Base-by-base conservation (phyloP, 192 early-diverging fungal genomes). In the Dimargaris xerosporica region DNA sequence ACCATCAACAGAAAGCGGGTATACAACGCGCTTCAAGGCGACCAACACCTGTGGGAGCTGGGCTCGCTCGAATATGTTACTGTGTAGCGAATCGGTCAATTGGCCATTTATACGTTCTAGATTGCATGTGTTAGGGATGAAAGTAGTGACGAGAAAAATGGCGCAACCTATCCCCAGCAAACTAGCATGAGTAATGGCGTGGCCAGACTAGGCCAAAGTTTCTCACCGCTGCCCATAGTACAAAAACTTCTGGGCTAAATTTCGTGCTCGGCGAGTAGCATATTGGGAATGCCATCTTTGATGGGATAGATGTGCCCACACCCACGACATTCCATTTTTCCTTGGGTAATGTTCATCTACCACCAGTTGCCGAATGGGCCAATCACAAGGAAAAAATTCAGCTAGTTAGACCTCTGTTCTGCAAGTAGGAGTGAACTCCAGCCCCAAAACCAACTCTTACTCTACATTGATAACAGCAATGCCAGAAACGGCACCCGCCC, bases 251-350 rank as follows among this genome's bases (percentile, higher is more conserved):
- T 5, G 34, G 34, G 34, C 31, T 78, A 86, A 66, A 87, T 81
- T 69, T 91, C 89, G 60, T 84, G 81, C 66, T 91, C 89, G 26
- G 79, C 81, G 47, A 91, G 74, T 13, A 91, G 77, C 90, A 92
- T 92, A 70, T 90, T 90, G 51, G 96, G 93, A 63, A 98, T 89
- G 31, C 92, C 91, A 67, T 96, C 88, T 51, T 82, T 88, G 70
- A 98, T 91, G 53, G 83, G 80, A 73, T 91, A 98, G 28, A 89
- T 85, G 67, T 94, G 96, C 34, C 72, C 71, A 71, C 96, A 98
- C 47, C 84, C 87, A 39, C 82, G 77, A 72, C 96, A 98, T 3
- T 90, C 71, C 96, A 98, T 98, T 68, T 79, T 76, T 46, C 91
- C 96, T 50, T 85, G 79, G 66, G 84, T 83, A 48, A 98, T 78